Conservation (phyloP, 2,329 filamentous ascomycete species). For the Epichloe aotearoae region DNA sequence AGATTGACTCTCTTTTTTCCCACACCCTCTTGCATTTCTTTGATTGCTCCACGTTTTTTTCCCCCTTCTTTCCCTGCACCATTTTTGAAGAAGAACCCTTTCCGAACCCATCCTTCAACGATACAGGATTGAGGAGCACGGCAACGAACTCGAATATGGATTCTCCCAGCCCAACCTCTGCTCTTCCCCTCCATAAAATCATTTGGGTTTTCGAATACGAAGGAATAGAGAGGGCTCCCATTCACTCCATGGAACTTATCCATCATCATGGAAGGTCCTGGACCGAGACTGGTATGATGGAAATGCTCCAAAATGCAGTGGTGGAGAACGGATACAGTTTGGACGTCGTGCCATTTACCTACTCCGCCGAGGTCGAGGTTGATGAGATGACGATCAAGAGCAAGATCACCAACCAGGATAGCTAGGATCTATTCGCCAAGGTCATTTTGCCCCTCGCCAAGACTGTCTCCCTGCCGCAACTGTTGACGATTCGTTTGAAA, state of each 20-base stretch:
- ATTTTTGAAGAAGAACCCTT: no score
- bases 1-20: no score
- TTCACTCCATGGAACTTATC: background rate
- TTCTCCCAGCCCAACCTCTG: no score
- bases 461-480: background rate
- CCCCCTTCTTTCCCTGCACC: no score
- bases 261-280: background rate
- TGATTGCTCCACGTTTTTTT: no score
- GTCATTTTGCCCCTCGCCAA: background rate
- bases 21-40: no score
- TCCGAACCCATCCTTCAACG: no score
- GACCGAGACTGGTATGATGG: no score
- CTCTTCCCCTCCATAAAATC: background rate
- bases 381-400: background rate
- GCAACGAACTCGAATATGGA: no score
- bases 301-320: no score
- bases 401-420: background rate
- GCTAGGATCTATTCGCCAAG: background rate
- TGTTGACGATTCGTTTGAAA: background rate
- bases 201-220: background rate
- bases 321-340: accelerated
- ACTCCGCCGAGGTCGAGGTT: background rate
- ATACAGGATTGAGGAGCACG: no score
- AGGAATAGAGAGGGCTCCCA: accelerated
- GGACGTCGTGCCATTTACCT: background rate